Conservation (phyloP, 116 monocot genomes). For the Posidonia oceanica region DNA sequence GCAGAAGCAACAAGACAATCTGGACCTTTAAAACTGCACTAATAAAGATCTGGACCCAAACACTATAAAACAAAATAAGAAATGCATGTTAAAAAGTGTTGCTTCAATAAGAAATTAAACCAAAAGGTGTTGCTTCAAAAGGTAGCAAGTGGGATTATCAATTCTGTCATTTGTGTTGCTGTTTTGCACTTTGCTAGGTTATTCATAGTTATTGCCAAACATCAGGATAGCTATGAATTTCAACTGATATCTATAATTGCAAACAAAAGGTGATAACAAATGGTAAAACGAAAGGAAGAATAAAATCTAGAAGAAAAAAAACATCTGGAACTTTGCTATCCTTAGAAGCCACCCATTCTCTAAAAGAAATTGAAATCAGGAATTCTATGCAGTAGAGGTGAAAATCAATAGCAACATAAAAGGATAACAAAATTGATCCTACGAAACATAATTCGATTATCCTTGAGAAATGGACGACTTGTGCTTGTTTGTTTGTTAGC, state of each 20-base stretch:
- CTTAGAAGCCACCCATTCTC: constrained; percentile 97
- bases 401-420: background rate
- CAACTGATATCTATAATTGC: background rate
- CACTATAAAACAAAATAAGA: background rate
- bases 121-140: background rate
- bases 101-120: background rate
- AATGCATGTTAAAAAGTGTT: background rate
- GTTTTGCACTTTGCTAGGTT: constrained; percentile 69
- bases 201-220: constrained; percentile 61
- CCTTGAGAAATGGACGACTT: no score
- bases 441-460: no score
- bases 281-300: background rate
- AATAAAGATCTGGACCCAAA: background rate
- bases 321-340: constrained; percentile 66
- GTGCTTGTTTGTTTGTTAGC: no score
- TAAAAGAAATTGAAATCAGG: constrained; percentile 6
- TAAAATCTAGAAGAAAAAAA: background rate
- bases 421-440: no score
- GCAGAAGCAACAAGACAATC: constrained; percentile 31
- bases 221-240: background rate
- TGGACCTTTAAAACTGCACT: constrained; percentile 23
- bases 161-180: constrained; percentile 57
- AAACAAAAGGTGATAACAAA: background rate
- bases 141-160: constrained; percentile 39
- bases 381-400: background rate